Evolutionary conservation across 139 green algal genomes (phyloP), one percentile per base, ranked within the genome.

Genomic region (Mesotaenium endlicherianum): DNA sequence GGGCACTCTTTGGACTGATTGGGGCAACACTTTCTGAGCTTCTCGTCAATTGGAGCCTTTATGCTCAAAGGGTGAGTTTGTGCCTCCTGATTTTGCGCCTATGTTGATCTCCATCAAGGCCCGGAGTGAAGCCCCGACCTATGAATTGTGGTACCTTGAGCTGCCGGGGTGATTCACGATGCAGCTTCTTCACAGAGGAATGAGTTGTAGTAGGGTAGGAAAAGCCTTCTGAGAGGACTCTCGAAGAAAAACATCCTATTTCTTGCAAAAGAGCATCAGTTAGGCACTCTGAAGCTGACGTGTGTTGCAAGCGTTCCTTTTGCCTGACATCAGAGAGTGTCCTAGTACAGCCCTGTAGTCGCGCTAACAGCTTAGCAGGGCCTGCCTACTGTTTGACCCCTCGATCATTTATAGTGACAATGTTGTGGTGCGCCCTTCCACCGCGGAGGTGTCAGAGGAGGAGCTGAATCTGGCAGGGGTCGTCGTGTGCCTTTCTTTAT

Each of bases 1-100:
- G 81, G 14, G 81, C 81, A 17, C 26, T 87, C 38, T 87, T 87
- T 85, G 81, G 81, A n/a, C 81, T 87, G 43, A 36, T 87, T 17
- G 81, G 81, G 5, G 81, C 81, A 2, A 86, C 76, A 14, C 39
- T 85, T 6, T 26, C 81, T 11, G 81, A 87, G 3, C 75, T 87
- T 4, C 45, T 87, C 40, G 59, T 77, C 16, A 87, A 87, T 53
- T 87, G 81, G 81, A 53, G n/a, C 40, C 38, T 81, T 42, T 87
- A 87, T 70, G 42, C 55, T 49, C 68, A 64, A 38, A 79, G 42
- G 71, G 81, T 83, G 6, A 50, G 70, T 57, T 31, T 64, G 26
- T 20, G 26, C 64, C 64, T 74, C 11, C 36, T 74, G 26, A 64
- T 64, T 64, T 64, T 64, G 20, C 50, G 20, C 20, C 50, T 64